Percentiles rank a stretch among this genome's conserved stretches.
Conservation (phyloP, 2,329 filamentous ascomycete species). For the Herpotrichia juniperi region DNA sequence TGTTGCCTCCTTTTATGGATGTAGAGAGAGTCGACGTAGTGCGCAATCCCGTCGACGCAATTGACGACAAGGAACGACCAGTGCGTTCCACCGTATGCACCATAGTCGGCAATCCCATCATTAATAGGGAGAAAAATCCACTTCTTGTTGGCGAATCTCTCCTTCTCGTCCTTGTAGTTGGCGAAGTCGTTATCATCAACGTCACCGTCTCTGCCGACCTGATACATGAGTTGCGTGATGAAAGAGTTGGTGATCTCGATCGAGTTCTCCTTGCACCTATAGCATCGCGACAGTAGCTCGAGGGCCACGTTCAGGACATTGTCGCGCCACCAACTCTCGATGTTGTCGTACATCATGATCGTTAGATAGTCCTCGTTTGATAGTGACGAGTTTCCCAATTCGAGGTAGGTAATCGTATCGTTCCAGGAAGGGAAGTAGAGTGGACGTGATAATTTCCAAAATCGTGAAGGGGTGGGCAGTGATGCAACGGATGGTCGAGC, state of each 20-base stretch:
- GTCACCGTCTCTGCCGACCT: constrained; percentile 6
- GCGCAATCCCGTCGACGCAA: constrained; percentile 2
- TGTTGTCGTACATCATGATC: constrained; percentile 1
- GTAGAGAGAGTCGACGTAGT: constrained; percentile 28
- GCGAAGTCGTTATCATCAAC: constrained; percentile 8
- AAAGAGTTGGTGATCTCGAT: constrained; percentile 27
- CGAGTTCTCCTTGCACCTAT: constrained; percentile 8
- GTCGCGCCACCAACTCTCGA: constrained; percentile 25
- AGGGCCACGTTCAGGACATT: constrained; percentile 26
- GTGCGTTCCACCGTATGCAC: constrained; percentile 14
- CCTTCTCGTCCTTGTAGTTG: constrained; percentile 8
- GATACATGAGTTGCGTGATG: constrained; percentile 17
- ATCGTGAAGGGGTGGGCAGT: background rate
- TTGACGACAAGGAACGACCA: constrained; percentile 30
- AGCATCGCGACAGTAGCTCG: constrained; percentile 14
- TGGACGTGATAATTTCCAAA: background rate
- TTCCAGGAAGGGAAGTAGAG: constrained; percentile 6
- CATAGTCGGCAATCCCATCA: constrained; percentile 16
- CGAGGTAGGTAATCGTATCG: constrained; percentile 21
- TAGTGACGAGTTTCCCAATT: constrained; percentile 16
- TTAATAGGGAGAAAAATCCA: constrained; percentile 36
- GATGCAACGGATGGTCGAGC: background rate
- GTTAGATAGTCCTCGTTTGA: constrained; percentile 16
- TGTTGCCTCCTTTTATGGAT: background rate
- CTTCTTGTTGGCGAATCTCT: constrained; percentile 14